Evolutionary conservation across 305 asterid species (phyloP).

Genomic region (Caryopteris hybrid): DNA sequence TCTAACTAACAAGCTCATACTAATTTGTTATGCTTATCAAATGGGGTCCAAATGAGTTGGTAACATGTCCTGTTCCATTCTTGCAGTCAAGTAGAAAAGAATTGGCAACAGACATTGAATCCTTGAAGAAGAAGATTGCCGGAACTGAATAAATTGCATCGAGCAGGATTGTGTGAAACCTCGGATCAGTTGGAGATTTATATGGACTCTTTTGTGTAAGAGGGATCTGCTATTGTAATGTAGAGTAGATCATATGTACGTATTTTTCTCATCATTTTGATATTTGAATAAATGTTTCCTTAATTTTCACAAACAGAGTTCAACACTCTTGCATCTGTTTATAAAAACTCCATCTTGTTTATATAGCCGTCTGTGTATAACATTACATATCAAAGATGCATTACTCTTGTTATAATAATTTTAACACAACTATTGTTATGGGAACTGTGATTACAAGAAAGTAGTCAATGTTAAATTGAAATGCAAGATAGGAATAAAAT

Average conservation of each 20-base stretch:
- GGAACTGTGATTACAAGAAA: too few species aligned
- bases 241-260: constrained; percentile 44
- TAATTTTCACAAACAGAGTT: constrained; percentile 10
- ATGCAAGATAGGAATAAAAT: too few species aligned
- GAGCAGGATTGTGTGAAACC: not conserved
- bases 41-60: not conserved
- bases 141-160: constrained; percentile 59
- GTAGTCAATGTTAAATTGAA: too few species aligned
- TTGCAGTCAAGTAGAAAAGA: constrained; percentile 89
- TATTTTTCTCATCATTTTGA: constrained; percentile 14
- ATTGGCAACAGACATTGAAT: constrained; percentile 70
- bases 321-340: not conserved
- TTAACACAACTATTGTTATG: too few species aligned
- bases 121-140: constrained; percentile 79
- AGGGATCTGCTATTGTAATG: constrained; percentile 33
- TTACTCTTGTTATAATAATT: too few species aligned
- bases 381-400: too few species aligned
- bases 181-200: constrained; percentile 20
- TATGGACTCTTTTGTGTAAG: constrained; percentile 21
- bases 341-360: not conserved
- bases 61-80: not conserved
- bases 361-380: too few species aligned
- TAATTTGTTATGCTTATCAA: too few species aligned
- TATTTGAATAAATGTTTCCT: constrained; percentile 23
- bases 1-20: too few species aligned